Evolutionary conservation across 345 rosid genomes (phyloP), one percentile per base, ranked within the genome.

Genomic region (Orychophragmus violaceus): DNA sequence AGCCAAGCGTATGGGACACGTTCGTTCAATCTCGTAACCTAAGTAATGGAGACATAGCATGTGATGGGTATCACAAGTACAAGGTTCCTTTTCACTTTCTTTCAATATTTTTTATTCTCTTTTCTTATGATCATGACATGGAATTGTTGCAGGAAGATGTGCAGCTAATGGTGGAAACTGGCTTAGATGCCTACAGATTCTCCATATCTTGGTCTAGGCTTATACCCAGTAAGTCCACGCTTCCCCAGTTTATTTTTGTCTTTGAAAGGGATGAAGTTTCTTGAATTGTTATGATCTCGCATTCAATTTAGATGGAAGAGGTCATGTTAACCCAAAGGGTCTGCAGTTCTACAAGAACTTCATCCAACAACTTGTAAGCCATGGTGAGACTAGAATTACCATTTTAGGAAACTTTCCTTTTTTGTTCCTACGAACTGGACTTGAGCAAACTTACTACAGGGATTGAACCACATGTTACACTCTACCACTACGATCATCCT

Each of bases 1-100:
- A 76, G 39, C 78, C 83, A 2, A 80, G 86, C 55, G 19, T 41
- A 2, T 41, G 46, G 46, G 46, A 83, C 19, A 57, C 82, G 6
- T 80, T 75, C 64, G 42, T 75, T 25, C 81, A 75, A 28, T 66
- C 71, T 28, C 81, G 87, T 80, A 65, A 5, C 30, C 30, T 0
- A 28, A 2, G 7, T 14, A 82, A 69, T 0, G 87, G 84, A 62
- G 89, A 84, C 46, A 65, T 68, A 5, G 64, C 92, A 11, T 75
- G 72, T 48, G 87, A 86, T 23, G 72, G 59, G 59, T 86, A 86
- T 64, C 87, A 82, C 69, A 84, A 81, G 44, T 86, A 78, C 82
- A 86, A 82, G 87, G 91, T 64, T 24, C 1, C 0, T 7, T 24
- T 36, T 23, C n/a, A 23, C n/a, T 1, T n/a, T 5, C 18, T 37